Base-by-base conservation (phyloP, 2,329 filamentous ascomycete species). In the Alternaria ventricosa region DNA sequence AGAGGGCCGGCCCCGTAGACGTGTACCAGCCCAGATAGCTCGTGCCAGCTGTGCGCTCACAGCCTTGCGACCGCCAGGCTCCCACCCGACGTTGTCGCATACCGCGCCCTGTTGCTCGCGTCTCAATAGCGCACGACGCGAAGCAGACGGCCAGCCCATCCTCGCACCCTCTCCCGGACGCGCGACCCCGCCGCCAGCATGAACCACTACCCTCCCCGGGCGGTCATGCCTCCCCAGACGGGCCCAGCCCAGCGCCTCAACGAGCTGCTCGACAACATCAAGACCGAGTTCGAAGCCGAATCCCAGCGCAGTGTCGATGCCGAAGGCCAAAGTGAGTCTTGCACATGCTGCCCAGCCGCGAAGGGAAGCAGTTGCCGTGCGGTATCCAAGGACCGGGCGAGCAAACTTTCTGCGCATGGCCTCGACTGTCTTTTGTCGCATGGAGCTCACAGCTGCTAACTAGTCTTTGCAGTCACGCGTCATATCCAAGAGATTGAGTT, bases 401-500 rank as follows among this genome's bases (percentile, higher is more conserved):
- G 55, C 60, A 49, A 59, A 55, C 55, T 53, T 50, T 18, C 28
- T 46, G 45, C 44, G 43, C 53, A 30, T 30, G 13, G 41, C 25
- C 49, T 49, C 27, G n/a, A 43, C 7, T n/a, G 23, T 18, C 53
- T 30, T 25, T 13, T 28, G 22, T 46, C 41, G 27, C 27, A 18
- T 58, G 3, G 9, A n/a, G 28, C 47, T 44, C 28, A 28, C 30
- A 44, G 43, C 44, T 60, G 60, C 60, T 63, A 59, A 63, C 27
- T 28, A 30, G 43, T 28, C n/a, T 20, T 23, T 3, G 4, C 53
- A 64, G 61, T 98, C 78, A 90, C 92, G 62, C 88, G 90, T 54
- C 96, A 99, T 80, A 91, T 97, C 69, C 91, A 95, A 76, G 96
- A 99, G 83, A 96, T 98, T 87, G 93, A 97, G 79, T 88, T 97